Evolutionary conservation across 768 basidiomycete genomes (phyloP).

Genomic region (Naganishia randhawae): DNA sequence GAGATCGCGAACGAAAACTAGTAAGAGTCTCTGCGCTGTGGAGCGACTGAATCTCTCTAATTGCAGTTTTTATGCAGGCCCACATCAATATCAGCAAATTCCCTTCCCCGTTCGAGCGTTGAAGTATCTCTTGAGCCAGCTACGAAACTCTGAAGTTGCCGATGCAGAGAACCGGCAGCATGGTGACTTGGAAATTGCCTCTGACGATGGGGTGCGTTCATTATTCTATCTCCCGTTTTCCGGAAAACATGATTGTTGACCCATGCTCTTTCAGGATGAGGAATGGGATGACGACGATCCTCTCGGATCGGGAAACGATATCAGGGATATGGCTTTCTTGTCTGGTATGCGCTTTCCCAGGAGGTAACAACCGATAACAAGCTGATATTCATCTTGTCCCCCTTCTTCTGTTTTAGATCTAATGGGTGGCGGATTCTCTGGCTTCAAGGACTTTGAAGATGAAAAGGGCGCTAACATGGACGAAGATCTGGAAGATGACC

Average conservation of each 20-base stretch:
- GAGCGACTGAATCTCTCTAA: not conserved
- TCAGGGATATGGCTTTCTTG: slow-evolving; percentile 76
- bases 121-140: slow-evolving; percentile 79
- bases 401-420: slow-evolving; percentile 54
- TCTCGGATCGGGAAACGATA: slow-evolving; percentile 54
- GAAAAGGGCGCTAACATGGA: slow-evolving; percentile 75
- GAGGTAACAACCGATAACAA: not conserved
- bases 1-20: slow-evolving; percentile 77
- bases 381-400: slow-evolving; percentile 24
- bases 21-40: slow-evolving; percentile 55
- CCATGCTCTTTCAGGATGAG: slow-evolving; percentile 56
- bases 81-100: slow-evolving; percentile 78
- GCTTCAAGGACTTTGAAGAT: slow-evolving; percentile 62
- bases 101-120: slow-evolving; percentile 88
- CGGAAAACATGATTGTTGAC: not conserved
- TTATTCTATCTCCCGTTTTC: not conserved
- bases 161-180: slow-evolving; percentile 57
- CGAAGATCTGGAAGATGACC: slow-evolving; percentile 81
- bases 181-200: slow-evolving; percentile 50
- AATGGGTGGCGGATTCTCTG: slow-evolving; percentile 60
- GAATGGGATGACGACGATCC: slow-evolving; percentile 92
- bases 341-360: slow-evolving; percentile 54
- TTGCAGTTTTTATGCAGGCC: slow-evolving; percentile 57
- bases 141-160: slow-evolving; percentile 65
- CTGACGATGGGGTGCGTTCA: slow-evolving; percentile 46